Percentiles rank a stretch among this genome's conserved stretches.
Conservation (phyloP, 1,284 basidiomycete genomes). For the Earliella scabrosa region DNA sequence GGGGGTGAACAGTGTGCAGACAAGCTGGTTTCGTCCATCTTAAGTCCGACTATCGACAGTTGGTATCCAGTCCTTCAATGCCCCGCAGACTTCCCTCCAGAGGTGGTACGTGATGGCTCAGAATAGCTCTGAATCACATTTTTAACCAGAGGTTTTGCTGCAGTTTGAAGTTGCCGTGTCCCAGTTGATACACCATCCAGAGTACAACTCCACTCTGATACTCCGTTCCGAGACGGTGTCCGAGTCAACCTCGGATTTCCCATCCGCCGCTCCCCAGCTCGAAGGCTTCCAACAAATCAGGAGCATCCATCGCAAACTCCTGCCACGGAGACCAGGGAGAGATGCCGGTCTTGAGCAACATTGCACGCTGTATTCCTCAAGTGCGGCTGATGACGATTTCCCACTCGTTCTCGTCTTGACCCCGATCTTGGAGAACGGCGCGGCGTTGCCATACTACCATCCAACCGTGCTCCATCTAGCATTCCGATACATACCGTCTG, state of each 20-base stretch:
- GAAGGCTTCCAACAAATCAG: conserved; percentile 44
- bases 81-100: conserved; percentile 44
- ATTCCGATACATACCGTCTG: conserved; percentile 56
- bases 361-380: conserved; percentile 63
- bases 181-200: conserved; percentile 77
- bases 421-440: conserved; percentile 52
- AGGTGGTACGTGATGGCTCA: conserved; percentile 43
- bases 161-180: conserved; percentile 70
- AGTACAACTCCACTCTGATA: conserved; percentile 85
- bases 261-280: conserved; percentile 44
- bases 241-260: conserved; percentile 45
- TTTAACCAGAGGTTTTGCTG: neutral
- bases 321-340: conserved; percentile 74
- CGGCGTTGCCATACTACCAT: conserved; percentile 77
- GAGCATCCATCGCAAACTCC: conserved; percentile 62
- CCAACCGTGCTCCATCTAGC: conserved; percentile 75
- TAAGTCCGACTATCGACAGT: neutral
- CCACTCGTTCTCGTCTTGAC: conserved; percentile 62
- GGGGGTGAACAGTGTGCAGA: neutral
- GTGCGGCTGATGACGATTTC: conserved; percentile 26
- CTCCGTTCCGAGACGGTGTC: conserved; percentile 70
- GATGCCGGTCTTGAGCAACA: conserved; percentile 74
- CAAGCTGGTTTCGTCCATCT: neutral
- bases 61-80: conserved; percentile 45
- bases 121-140: neutral